phyloP scores from a whole-genome alignment of 129 eudicot genomes.

The Oenanthe sinensis region DNA sequence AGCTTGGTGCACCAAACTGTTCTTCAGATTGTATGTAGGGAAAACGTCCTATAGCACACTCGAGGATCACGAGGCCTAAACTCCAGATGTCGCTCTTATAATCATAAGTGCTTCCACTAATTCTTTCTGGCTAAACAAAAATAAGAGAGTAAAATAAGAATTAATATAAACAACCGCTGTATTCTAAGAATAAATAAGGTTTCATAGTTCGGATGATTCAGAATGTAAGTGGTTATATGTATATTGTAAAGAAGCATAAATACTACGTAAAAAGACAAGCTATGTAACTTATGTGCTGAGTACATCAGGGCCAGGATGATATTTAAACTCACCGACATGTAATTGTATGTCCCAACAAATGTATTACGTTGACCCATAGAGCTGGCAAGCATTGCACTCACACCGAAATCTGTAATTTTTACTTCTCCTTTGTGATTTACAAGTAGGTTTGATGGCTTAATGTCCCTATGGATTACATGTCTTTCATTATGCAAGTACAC shows the following conservation, averaged over 20 bases:
- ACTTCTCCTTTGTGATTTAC: slow-evolving; percentile 94
- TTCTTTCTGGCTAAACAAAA: slow-evolving; percentile 73
- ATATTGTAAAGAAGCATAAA: background rate
- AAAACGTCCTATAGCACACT: slow-evolving; percentile 96
- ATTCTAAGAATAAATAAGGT: background rate
- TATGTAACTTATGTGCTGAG: background rate
- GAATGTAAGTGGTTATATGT: background rate
- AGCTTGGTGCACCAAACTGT: slow-evolving; percentile 76
- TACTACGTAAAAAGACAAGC: background rate
- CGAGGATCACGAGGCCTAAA: slow-evolving; percentile 86
- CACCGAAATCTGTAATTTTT: slow-evolving; percentile 95
- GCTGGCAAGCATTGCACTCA: slow-evolving; percentile 94
- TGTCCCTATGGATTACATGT: slow-evolving; percentile 95
- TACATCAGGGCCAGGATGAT: background rate
- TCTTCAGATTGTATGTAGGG: slow-evolving; percentile 91
- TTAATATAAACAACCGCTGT: background rate
- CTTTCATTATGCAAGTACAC: slow-evolving; percentile 85
- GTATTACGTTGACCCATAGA: slow-evolving; percentile 97
- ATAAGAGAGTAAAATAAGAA: background rate
- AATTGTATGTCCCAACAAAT: slow-evolving; percentile 92
- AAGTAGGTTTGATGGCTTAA: slow-evolving; percentile 87
- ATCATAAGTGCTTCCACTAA: slow-evolving; percentile 87
- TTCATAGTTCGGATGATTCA: background rate
- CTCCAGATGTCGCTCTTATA: slow-evolving; percentile 96
- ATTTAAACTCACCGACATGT: slow-evolving; percentile 76